phyloP scores from a whole-genome alignment of 2,329 filamentous ascomycete species.

The Calonectria pauciramosa region DNA sequence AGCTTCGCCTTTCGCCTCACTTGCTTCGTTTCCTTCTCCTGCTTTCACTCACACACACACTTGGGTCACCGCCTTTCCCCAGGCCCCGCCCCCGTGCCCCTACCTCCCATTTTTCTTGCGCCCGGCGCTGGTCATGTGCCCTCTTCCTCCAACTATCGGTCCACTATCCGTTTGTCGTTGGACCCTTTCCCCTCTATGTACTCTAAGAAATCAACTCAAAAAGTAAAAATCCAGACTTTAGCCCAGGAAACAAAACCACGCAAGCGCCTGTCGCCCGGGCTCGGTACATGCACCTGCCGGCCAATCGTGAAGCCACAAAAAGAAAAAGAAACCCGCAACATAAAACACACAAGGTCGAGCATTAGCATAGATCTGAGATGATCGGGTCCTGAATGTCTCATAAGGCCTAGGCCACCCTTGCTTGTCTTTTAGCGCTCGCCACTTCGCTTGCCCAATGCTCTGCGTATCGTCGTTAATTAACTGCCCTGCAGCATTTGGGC shows the following conservation, averaged over 20 bases:
- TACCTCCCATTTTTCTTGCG: slow-evolving; percentile 30
- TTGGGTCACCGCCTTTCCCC: slow-evolving; percentile 29
- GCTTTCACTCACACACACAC: slow-evolving; percentile 33
- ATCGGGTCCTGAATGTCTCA: slow-evolving; percentile 10
- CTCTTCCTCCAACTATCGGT: slow-evolving; percentile 21
- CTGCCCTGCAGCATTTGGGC: slow-evolving; percentile 1
- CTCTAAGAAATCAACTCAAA: neutral
- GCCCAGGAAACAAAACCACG: neutral
- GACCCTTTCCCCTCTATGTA: neutral
- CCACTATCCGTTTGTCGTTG: slow-evolving; percentile 11
- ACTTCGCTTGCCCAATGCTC: neutral
- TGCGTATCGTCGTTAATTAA: slow-evolving; percentile 1
- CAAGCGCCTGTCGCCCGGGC: neutral
- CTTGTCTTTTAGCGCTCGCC: slow-evolving; percentile 14
- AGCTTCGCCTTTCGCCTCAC: slow-evolving; percentile 24
- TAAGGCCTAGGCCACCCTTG: neutral
- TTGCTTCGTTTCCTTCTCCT: slow-evolving; percentile 3
- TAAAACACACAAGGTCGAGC: neutral
- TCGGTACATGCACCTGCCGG: neutral
- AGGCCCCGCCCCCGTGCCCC: slow-evolving; percentile 34
- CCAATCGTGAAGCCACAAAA: neutral
- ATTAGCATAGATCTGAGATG: neutral
- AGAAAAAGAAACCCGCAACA: neutral
- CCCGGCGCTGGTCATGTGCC: slow-evolving; percentile 40
- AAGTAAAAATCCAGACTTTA: neutral